A percentile compares a stretch with the other conserved stretches of the same genome.
phyloP scores from a whole-genome alignment of 139 green algal species.

The Chloropicon primus region DNA sequence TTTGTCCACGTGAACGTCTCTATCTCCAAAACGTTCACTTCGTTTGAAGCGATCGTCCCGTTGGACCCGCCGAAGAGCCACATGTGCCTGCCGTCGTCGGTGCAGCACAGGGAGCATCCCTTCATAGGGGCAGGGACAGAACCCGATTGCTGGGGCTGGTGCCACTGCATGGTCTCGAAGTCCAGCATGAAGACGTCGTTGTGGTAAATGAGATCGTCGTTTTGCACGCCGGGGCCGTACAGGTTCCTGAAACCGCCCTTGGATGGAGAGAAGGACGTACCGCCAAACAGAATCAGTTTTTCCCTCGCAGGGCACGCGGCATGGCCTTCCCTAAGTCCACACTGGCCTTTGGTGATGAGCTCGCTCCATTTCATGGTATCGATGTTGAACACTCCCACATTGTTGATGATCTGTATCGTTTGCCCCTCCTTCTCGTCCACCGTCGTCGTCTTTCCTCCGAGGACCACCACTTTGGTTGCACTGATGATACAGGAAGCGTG shows the following conservation, averaged over 20 bases:
- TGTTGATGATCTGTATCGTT: background rate
- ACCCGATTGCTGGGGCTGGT: background rate
- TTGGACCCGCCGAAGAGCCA: conserved; percentile 33
- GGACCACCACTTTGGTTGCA: conserved; percentile 7
- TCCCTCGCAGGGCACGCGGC: background rate
- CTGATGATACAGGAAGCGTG: background rate
- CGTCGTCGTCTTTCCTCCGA: conserved; percentile 1
- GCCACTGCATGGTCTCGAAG: background rate
- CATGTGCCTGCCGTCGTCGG: conserved; percentile 23
- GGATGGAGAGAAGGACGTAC: background rate
- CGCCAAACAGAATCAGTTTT: background rate
- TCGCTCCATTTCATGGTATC: conserved; percentile 14
- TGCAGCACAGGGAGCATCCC: background rate
- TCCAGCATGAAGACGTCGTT: conserved; percentile 7
- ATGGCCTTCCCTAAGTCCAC: background rate
- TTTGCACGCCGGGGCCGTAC: background rate
- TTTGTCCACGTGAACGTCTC: conserved; percentile 11
- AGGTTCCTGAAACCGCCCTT: background rate
- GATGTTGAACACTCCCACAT: conserved; percentile 11
- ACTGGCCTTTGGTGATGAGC: background rate
- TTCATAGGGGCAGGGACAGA: background rate
- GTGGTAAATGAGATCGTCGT: background rate
- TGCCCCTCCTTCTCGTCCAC: background rate
- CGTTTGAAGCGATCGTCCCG: conserved; percentile 7
- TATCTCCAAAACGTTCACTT: conserved; percentile 14